phyloP scores from a whole-genome alignment of 2,329 filamentous ascomycete genomes.

The Trichoderma guizhouense region DNA sequence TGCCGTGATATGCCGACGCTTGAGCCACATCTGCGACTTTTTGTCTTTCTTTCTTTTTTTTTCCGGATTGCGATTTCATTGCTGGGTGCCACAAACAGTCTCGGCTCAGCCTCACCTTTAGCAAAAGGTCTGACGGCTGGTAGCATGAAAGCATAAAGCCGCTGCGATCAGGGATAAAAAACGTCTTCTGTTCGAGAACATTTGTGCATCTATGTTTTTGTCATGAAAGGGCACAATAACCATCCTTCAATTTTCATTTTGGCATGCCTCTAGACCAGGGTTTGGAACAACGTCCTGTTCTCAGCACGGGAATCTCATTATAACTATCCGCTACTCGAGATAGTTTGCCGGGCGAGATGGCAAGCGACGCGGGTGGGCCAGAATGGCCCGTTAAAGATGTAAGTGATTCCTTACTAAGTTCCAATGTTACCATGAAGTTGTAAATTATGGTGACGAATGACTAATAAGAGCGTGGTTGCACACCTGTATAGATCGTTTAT shows the following conservation, averaged over 20 bases:
- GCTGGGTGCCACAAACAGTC: background rate
- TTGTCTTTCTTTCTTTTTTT: background rate
- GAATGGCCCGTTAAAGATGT: conserved; percentile 51
- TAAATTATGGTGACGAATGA: background rate
- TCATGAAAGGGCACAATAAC: background rate
- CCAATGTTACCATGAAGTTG: background rate
- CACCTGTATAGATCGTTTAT: conserved; percentile 68
- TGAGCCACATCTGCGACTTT: background rate
- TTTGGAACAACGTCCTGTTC: background rate
- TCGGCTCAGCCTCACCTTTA: background rate
- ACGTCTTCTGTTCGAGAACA: background rate
- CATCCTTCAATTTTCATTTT: background rate
- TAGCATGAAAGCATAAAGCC: background rate
- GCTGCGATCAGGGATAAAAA: background rate
- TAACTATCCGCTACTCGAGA: background rate
- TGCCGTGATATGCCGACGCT: background rate
- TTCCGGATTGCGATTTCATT: background rate
- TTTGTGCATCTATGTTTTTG: background rate
- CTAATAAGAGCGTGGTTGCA: background rate
- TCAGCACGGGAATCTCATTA: background rate
- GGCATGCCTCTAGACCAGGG: background rate
- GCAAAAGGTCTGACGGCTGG: background rate
- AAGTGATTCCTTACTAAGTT: conserved; percentile 21
- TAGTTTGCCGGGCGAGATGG: conserved; percentile 36
- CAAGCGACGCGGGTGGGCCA: conserved; percentile 29